Conservation (phyloP, 176 grass and related monocot species). For the Guadua angustifolia region DNA sequence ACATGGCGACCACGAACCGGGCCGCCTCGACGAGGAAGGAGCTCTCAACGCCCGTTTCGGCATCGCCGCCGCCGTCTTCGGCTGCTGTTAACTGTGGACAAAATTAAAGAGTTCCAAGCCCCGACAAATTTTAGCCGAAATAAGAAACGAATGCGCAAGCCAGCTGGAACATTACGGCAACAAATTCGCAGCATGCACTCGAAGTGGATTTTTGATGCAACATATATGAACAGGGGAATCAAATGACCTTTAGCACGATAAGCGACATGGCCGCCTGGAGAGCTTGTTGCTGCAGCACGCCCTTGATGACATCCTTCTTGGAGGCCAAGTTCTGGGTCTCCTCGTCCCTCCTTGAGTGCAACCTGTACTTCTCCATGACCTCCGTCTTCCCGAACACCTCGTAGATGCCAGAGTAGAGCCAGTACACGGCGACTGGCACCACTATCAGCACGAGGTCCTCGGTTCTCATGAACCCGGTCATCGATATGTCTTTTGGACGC, state of each 20-base stretch:
- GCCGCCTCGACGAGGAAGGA: conserved; percentile 28
- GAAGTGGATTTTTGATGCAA: no score
- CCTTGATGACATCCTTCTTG: conserved; percentile 59
- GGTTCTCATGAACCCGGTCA: neutral
- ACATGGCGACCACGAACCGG: conserved; percentile 56
- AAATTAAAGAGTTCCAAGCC: neutral
- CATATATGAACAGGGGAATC: neutral
- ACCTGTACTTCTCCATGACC: conserved; percentile 62
- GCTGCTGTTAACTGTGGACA: neutral
- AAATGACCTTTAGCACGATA: conserved; percentile 51
- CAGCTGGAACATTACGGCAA: no score
- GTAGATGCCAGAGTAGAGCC: conserved; percentile 74
- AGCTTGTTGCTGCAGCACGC: conserved; percentile 73
- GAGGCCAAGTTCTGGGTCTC: conserved; percentile 70
- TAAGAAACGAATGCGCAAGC: neutral
- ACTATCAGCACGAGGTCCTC: conserved; percentile 53
- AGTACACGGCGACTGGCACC: conserved; percentile 67
- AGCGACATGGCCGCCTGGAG: conserved; percentile 65
- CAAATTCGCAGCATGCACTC: no score
- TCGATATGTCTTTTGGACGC: neutral
- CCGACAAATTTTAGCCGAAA: neutral
- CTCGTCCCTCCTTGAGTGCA: conserved; percentile 74
- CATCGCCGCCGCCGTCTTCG: neutral
- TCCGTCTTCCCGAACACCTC: conserved; percentile 45
- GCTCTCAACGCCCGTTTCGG: neutral